These are phyloP conservation scores for Saturnispora halmiae DNA, from an alignment of 805 yeast species.

Conservation along the genomic window DNA sequence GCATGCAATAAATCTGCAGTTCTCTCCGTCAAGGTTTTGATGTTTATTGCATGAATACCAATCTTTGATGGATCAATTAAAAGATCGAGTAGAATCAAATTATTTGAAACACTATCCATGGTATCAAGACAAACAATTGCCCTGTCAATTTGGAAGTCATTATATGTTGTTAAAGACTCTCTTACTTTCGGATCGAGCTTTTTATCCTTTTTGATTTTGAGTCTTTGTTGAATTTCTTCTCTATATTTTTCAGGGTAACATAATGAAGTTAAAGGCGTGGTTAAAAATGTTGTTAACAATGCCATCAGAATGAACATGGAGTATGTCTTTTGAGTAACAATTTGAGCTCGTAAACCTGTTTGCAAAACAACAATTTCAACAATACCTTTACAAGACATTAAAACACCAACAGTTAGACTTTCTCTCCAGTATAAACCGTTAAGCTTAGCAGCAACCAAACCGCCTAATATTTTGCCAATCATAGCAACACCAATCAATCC, in stretches of 20 bases:
- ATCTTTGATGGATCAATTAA: conserved; percentile 19
- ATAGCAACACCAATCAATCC: conserved; percentile 62
- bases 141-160: conserved; percentile 17
- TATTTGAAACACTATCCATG: conserved; percentile 25
- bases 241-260: conserved; percentile 57
- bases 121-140: conserved; percentile 22
- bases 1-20: conserved; percentile 65
- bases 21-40: conserved; percentile 54
- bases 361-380: conserved; percentile 75
- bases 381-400: conserved; percentile 85
- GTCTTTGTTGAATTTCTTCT: conserved; percentile 34
- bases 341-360: conserved; percentile 64
- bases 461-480: conserved; percentile 59
- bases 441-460: conserved; percentile 51
- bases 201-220: conserved; percentile 14
- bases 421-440: conserved; percentile 66
- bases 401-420: conserved; percentile 63
- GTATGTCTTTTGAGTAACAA: conserved; percentile 53
- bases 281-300: conserved; percentile 63
- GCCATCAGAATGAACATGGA: conserved; percentile 85
- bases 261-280: conserved; percentile 62
- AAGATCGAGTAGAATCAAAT: conserved; percentile 24
- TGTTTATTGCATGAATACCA: conserved; percentile 42
- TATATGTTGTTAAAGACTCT: conserved; percentile 1
- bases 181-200: conserved; percentile 12